Base-by-base conservation (phyloP, 306 rosid species). In the Begonia loranthoides region DNA sequence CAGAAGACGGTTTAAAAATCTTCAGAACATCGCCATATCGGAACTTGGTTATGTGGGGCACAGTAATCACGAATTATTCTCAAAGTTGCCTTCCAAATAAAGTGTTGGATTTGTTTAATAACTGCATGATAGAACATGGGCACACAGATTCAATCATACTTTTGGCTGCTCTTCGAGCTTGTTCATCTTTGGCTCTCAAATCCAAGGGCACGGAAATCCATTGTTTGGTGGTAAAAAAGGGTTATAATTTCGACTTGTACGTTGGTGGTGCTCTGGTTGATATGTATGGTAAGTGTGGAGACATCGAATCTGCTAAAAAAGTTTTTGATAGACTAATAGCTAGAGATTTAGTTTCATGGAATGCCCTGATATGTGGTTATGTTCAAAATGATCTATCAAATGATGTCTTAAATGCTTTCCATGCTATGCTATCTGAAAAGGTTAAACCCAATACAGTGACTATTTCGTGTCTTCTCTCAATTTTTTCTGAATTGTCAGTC, bases 161-260 rank as follows among this genome's bases (percentile, higher is more conserved):
- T 50, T 60, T 73, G 63, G 74, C 78, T 54, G 60, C 46, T 34
- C 50, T 67, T 50, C 64, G 78, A n/a, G 67, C 70, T n/a, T 73
- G 71, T 56, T 73, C 78, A 1, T 68, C 58, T 14, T 50, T 63
- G 67, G 24, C 59, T 15, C 33, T 41, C 9, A 73, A 55, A 15
- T n/a, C 58, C 21, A 50, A 34, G 52, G 78, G 71, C 49, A 36
- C 0, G 3, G 36, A 5, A 28, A 28, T 28, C 36, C 36, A 28
- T 28, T 4, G 36, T 28, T 28, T 28, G 5, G 36, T 28, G 36
- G 9, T 28, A 4, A 28, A 28, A 28, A 28, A 28, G 0, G 36
- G 36, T 7, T 28, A 28, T 7, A 28, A 28, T 28, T 28, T 28
- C 36, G 36, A 28, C 3, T 1, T 7, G 36, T 28, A 28, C 36